phyloP scores from a whole-genome alignment of 345 rosid genomes.

The Eucalyptus sp. region DNA sequence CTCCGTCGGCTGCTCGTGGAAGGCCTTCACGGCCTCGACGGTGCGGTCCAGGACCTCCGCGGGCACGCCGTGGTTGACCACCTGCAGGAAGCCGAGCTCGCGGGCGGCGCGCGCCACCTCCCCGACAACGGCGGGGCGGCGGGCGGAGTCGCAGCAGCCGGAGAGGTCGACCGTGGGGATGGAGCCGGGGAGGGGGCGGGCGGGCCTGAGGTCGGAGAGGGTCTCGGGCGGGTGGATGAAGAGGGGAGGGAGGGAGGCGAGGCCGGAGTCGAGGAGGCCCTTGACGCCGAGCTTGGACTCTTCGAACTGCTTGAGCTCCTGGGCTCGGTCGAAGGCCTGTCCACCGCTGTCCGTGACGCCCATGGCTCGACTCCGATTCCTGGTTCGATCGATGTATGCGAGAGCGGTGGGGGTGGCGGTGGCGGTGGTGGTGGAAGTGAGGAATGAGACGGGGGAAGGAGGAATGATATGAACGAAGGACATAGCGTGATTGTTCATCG shows the following conservation, averaged over 20 bases:
- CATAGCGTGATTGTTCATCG: neutral
- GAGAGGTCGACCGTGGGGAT: conserved; percentile 2
- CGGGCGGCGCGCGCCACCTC: conserved; percentile 16
- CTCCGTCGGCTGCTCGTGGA: conserved; percentile 19
- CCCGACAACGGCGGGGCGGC: conserved; percentile 1
- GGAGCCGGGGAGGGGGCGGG: too few species aligned
- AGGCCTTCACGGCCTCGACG: conserved; percentile 2
- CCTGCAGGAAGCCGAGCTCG: neutral
- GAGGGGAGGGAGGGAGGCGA: neutral
- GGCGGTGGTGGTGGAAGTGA: neutral
- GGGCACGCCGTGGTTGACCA: neutral
- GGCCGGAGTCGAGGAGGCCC: too few species aligned
- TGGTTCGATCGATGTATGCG: too few species aligned
- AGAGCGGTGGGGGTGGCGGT: accelerated
- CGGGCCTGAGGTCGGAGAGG: too few species aligned
- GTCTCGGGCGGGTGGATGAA: neutral
- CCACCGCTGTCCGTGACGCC: too few species aligned
- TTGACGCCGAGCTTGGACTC: too few species aligned
- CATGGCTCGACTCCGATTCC: too few species aligned
- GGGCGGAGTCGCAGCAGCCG: too few species aligned
- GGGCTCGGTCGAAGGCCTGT: too few species aligned
- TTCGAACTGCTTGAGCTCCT: too few species aligned
- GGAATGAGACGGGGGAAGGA: neutral
- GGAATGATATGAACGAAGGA: neutral
- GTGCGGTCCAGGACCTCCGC: conserved; percentile 12